Evolutionary conservation across 2,329 filamentous ascomycete species (phyloP), one percentile per base, ranked within the genome.

Genomic region (Meredithiella fracta): DNA sequence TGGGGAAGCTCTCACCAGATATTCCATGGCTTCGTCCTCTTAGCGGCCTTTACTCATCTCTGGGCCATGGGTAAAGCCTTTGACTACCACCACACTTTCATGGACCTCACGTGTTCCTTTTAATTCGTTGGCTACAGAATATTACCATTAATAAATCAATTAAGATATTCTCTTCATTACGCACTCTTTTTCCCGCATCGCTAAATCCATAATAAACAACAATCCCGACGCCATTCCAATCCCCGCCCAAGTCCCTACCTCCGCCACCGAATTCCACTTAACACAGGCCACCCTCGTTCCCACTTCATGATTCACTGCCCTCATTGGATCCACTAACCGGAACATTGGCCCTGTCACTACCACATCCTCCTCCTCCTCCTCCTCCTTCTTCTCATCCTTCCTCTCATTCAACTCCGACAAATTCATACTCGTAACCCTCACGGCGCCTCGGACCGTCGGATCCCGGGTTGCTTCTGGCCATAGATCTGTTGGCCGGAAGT

Each of bases 1-100:
- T 86, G 86, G 78, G 91, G 92, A 38, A 89, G 83, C 65, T 95
- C 88, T 20, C 92, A 98, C 68, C 92, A 98, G 70, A 85, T 98
- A 61, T 98, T 98, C 67, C 92, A 98, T 70, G 72, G 94, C 40
- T 76, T 92, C 60, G 90, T 98, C 26, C 73, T 97, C 15, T 68
- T 89, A 59, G 92, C 92, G 0, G 91, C 88, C 0, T 76, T 78
- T 1, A 78, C 84, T 23, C 92, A 98, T 72, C 72, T 97, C 59
- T 82, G 81, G 54, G 90, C 86, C 51, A 76, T 97, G 69, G 66
- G 86, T 29, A 84, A 80, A 67, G 90, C 90, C 3, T 95, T 96
- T 69, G 86, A 95, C 68, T 83, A 86, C 65, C 82, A 87, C 64
- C 89, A 95, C 67, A 77, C 74, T 56, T 68, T 74, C 38, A 69